Evolutionary conservation across 2,329 filamentous ascomycete genomes (phyloP), one percentile per base, ranked within the genome.

Genomic region (Cordyceps fumosorosea): DNA sequence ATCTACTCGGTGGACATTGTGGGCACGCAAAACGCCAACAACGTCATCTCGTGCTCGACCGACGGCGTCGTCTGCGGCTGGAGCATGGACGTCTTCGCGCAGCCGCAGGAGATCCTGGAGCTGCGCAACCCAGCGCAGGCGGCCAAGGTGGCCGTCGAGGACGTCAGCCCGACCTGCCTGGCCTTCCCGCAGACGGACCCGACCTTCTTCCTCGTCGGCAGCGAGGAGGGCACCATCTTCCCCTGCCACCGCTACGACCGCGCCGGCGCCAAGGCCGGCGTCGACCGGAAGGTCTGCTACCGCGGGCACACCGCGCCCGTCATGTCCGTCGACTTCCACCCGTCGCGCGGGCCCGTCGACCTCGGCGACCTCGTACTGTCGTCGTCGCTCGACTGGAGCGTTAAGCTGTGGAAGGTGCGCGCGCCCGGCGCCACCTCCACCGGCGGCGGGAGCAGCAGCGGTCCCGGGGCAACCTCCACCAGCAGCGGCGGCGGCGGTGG

Each of bases 21-120:
- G 56, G 95, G 95, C 66, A 99, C 96, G 0, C 95, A 98, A 72
- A 99, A 99, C 73, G 95, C 95, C 63, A 96, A 97, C 78, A 99
- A 98, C 75, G 96, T 99, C 72, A 90, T 99, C 69, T 97, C 93
- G 40, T 93, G 91, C 73, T 97, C 92, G 1, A 99, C 95, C 0
- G 95, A 99, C 71, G 95, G 95, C 60, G 91, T 96, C 11, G 91
- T 98, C 48, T 99, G 95, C 74, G 91, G 93, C 54, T 99, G 95
- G 95, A 93, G 90, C 61, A 91, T 97, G 66, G 96, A 99, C 74
- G 98, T 99, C 86, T 89, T 99, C 64, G 91, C 93, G 1, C 91
- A 97, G 74, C 95, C 95, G 0, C 93, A 98, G 75, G 95, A 99
- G 78, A 88, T 92, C 61, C 85, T 99, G 48, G 91, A 96, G 70